phyloP scores from a whole-genome alignment of 2,329 filamentous ascomycete genomes.

The Fusarium albosuccineum region DNA sequence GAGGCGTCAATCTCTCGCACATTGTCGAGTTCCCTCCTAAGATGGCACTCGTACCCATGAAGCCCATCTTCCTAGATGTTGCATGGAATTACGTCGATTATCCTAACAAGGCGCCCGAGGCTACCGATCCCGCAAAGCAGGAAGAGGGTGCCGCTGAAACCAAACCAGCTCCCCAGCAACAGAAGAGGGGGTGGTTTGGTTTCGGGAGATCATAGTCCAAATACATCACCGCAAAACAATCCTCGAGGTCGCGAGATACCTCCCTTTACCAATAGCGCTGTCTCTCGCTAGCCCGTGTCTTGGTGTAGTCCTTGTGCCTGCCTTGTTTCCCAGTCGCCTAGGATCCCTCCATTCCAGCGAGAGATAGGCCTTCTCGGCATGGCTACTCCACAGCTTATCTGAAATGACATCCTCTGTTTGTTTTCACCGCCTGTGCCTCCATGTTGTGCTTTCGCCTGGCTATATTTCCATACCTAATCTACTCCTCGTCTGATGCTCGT shows the following conservation, averaged over 20 bases:
- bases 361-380: constrained; percentile 24
- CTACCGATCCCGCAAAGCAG: constrained; percentile 42
- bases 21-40: constrained; percentile 90
- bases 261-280: constrained; percentile 12
- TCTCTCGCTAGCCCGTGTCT: constrained; percentile 31
- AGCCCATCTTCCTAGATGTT: constrained; percentile 95
- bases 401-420: constrained; percentile 35
- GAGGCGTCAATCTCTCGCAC: constrained; percentile 79
- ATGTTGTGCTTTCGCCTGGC: neutral
- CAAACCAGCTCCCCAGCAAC: constrained; percentile 54
- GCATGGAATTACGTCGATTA: constrained; percentile 99
- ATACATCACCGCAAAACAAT: constrained; percentile 34
- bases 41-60: constrained; percentile 86
- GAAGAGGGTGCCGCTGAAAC: constrained; percentile 44
- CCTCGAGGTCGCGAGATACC: constrained; percentile 21
- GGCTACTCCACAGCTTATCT: constrained; percentile 16
- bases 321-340: constrained; percentile 29
- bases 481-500: neutral
- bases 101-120: constrained; percentile 68
- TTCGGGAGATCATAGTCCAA: constrained; percentile 66
- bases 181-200: constrained; percentile 82
- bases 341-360: constrained; percentile 40
- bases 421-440: constrained; percentile 8
- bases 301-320: constrained; percentile 26
- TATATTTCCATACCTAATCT: neutral